Evolutionary conservation across 2,329 filamentous ascomycete species (phyloP), one percentile per base, ranked within the genome.

Genomic region (Aspergillus clavatus): DNA sequence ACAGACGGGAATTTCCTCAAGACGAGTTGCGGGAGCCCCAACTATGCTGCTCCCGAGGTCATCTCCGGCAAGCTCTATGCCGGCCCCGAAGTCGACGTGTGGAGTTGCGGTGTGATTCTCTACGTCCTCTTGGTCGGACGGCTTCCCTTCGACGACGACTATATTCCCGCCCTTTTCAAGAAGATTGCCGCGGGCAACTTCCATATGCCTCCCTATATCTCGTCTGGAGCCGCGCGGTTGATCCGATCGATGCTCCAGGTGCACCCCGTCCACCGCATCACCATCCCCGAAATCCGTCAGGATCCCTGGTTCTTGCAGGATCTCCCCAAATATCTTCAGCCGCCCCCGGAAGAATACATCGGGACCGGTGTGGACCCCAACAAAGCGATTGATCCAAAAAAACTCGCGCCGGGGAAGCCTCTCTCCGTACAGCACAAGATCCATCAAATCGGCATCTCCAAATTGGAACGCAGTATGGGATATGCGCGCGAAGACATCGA

Each of bases 1-100:
- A 97, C 93, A 0, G 93, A 98, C 65, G 93, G 93, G 21, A 98
- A 98, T 67, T 98, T 98, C 65, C 80, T 98, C 60, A 97, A 96
- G 73, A 98, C 93, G 1, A 97, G 90, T 66, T 98, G 93, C 61
- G 93, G 93, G 42, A 97, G 91, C 63, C 93, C 93, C 33, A 98
- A 98, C 69, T 98, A 98, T 68, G 93, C 93, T 10, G 93, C 93
- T 1, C 93, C 93, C 5, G 93, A 98, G 68, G 93, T 98, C 49
- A 97, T 98, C 62, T 93, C 90, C 44, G 93, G 93, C 19, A 98
- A 97, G 75, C 77, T 97, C 43, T 98, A 98, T 64, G 93, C 93
- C 14, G 93, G 93, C 1, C 91, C 93, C 0, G 93, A 98, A 69
- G 93, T 98, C 28, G 93, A 98, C 66, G 93, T 98, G 2, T 98